Conservation (phyloP, 306 rosid species). For the Vachellia pachyceras region DNA sequence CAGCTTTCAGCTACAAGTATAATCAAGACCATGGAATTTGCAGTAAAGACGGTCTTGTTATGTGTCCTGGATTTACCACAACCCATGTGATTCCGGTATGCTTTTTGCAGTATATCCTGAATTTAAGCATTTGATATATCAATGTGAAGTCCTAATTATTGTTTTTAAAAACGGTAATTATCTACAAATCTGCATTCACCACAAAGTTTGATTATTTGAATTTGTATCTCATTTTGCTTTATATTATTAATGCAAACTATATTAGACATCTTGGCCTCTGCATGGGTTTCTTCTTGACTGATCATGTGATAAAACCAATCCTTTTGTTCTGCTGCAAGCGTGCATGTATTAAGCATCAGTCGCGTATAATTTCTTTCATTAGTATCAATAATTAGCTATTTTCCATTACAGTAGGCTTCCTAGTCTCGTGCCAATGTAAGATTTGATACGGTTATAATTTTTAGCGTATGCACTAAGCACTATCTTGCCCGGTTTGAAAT, state of each 20-base stretch:
- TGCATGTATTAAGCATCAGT: slow-evolving; percentile 17
- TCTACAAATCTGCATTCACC: slow-evolving; percentile 11
- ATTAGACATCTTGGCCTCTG: background rate
- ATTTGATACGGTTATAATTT: slow-evolving; percentile 3
- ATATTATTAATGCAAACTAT: background rate
- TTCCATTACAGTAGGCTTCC: slow-evolving; percentile 4
- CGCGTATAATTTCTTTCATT: background rate
- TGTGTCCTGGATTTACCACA: slow-evolving; percentile 91
- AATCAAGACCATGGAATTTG: slow-evolving; percentile 84
- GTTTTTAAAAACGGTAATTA: slow-evolving; percentile 4
- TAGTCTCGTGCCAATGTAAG: slow-evolving; percentile 7
- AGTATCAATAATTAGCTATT: background rate
- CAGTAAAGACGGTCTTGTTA: slow-evolving; percentile 85
- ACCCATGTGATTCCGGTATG: slow-evolving; percentile 97
- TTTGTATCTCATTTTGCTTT: background rate
- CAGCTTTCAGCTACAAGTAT: slow-evolving; percentile 92
- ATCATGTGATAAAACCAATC: slow-evolving; percentile 6
- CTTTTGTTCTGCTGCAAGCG: background rate
- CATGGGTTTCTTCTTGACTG: background rate
- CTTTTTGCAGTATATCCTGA: slow-evolving; percentile 34
- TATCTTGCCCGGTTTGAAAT: slow-evolving; percentile 13
- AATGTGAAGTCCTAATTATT: slow-evolving; percentile 2
- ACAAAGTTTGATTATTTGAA: no score
- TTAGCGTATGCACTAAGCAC: background rate
- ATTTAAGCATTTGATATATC: slow-evolving; percentile 8